Percentiles rank a stretch among this genome's conserved stretches.
phyloP scores from a whole-genome alignment of 495 filamentous ascomycete genomes.

The Staphylotrichum longicolle region DNA sequence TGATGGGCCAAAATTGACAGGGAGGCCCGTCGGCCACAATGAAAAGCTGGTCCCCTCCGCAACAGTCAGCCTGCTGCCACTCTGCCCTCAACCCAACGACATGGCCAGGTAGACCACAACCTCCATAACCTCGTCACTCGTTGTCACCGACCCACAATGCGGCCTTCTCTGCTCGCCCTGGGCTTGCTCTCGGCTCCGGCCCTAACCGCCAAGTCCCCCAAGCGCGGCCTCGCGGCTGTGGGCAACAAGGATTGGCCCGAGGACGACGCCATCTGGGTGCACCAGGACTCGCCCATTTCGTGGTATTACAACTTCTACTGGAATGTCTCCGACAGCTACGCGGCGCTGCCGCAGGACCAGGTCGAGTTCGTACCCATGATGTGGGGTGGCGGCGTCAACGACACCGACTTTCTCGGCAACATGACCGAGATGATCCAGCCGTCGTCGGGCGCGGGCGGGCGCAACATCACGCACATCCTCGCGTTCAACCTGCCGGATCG shows the following conservation, averaged over 20 bases:
- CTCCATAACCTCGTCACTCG: background rate
- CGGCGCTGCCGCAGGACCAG: slow-evolving; percentile 30
- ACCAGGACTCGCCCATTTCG: slow-evolving; percentile 44
- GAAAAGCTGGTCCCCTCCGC: no score
- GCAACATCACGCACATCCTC: slow-evolving; percentile 56
- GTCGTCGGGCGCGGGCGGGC: slow-evolving; percentile 25
- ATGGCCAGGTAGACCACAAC: slow-evolving; percentile 25
- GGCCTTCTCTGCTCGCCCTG: background rate
- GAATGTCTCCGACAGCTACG: slow-evolving; percentile 43
- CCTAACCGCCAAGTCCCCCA: slow-evolving; percentile 30
- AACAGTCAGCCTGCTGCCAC: no score
- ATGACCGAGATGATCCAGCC: slow-evolving; percentile 42
- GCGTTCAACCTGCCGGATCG: slow-evolving; percentile 67
- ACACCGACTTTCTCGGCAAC: slow-evolving; percentile 47
- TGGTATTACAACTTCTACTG: slow-evolving; percentile 71
- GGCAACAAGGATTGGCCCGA: slow-evolving; percentile 38
- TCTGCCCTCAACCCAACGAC: background rate
- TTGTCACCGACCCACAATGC: slow-evolving; percentile 1
- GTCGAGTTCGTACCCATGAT: slow-evolving; percentile 67
- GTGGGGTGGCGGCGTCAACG: slow-evolving; percentile 52
- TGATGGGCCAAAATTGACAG: no score
- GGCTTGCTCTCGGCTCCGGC: slow-evolving; percentile 1
- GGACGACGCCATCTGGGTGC: slow-evolving; percentile 55
- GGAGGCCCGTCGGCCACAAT: no score
- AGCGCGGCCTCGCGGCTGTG: slow-evolving; percentile 63